Percentiles rank a stretch among this genome's conserved stretches.
phyloP scores from a whole-genome alignment of 768 basidiomycete genomes.

The Psilocybe cubensis region DNA sequence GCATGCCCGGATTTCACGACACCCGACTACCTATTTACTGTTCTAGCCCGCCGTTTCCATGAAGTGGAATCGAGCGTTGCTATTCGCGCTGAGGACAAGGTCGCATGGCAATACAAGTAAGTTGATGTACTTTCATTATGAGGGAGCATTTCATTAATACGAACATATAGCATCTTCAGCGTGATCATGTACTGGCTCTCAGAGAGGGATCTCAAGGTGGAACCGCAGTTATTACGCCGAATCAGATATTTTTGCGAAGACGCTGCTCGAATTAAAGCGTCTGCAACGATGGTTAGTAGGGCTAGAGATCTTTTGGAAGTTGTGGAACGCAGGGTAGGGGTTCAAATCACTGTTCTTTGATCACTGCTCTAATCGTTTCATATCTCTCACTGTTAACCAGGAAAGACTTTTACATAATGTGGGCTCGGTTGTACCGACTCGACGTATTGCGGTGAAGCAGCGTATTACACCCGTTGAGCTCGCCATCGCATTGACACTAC shows the following conservation, averaged over 20 bases:
- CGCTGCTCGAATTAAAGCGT: background rate
- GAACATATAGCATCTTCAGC: background rate
- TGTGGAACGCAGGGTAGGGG: conserved; percentile 31
- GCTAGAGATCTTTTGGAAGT: conserved; percentile 31
- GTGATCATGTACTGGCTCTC: background rate
- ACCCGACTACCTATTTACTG: conserved; percentile 38
- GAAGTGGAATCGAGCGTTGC: conserved; percentile 27
- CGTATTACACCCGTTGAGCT: conserved; percentile 42
- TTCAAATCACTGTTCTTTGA: background rate
- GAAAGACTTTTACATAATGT: background rate
- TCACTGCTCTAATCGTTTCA: background rate
- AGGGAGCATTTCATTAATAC: background rate
- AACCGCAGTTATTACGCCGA: background rate
- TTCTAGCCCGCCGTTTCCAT: conserved; percentile 41
- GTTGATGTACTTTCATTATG: conserved; percentile 6
- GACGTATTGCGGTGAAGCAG: conserved; percentile 27
- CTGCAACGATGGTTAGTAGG: conserved; percentile 28
- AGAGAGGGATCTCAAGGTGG: background rate
- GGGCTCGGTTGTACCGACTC: conserved; percentile 18
- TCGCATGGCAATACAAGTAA: conserved; percentile 37
- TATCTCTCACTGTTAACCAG: conserved; percentile 2
- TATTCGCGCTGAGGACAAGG: conserved; percentile 26
- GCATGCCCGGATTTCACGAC: conserved; percentile 46
- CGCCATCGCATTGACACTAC: conserved; percentile 44
- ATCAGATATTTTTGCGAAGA: background rate